A percentile compares a stretch with the other conserved stretches of the same genome.
These are phyloP conservation scores for Sphaerulina musiva DNA, from an alignment of 2,329 filamentous ascomycete genomes.

Conservation along the genomic window DNA sequence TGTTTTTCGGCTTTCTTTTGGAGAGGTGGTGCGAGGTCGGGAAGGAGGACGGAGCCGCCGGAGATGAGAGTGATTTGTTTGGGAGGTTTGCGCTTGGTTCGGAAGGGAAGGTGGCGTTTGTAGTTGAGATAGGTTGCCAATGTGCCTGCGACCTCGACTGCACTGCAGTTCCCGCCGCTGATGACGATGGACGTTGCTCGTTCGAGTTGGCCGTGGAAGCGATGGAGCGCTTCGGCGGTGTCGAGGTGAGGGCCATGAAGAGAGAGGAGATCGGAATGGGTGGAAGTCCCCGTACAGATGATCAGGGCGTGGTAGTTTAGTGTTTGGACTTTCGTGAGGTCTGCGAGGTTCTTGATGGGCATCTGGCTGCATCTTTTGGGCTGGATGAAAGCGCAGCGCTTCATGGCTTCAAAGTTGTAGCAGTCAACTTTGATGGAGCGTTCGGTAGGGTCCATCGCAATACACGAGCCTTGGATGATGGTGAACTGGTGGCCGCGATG, in stretches of 20 bases:
- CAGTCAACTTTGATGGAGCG: constrained; percentile 28
- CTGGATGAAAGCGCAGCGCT: constrained; percentile 11
- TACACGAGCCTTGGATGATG: constrained; percentile 35
- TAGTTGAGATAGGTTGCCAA: constrained; percentile 32
- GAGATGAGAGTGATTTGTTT: constrained; percentile 34
- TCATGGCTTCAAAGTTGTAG: constrained; percentile 19
- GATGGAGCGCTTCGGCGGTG: constrained; percentile 31
- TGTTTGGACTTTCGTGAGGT: constrained; percentile 17
- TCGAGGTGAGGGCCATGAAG: constrained; percentile 32
- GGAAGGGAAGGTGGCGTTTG: constrained; percentile 16
- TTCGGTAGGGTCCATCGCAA: constrained; percentile 25
- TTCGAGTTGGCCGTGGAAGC: constrained; percentile 28
- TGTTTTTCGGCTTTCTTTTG: constrained; percentile 31
- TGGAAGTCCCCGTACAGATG: constrained; percentile 35
- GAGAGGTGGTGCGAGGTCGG: constrained; percentile 25
- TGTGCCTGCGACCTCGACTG: constrained; percentile 36
- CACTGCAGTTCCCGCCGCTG: constrained; percentile 34
- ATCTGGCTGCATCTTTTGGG: constrained; percentile 2
- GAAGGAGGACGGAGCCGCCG: constrained; percentile 29
- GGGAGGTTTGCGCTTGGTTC: constrained; percentile 7
- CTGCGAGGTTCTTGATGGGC: constrained; percentile 1
- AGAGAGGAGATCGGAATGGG: constrained; percentile 33
- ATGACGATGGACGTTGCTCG: constrained; percentile 33
- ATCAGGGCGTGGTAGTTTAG: constrained; percentile 35
- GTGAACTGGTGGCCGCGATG: constrained; percentile 29